phyloP scores from a whole-genome alignment of 2,329 filamentous ascomycete species.

The Diplodia scrobiculata region DNA sequence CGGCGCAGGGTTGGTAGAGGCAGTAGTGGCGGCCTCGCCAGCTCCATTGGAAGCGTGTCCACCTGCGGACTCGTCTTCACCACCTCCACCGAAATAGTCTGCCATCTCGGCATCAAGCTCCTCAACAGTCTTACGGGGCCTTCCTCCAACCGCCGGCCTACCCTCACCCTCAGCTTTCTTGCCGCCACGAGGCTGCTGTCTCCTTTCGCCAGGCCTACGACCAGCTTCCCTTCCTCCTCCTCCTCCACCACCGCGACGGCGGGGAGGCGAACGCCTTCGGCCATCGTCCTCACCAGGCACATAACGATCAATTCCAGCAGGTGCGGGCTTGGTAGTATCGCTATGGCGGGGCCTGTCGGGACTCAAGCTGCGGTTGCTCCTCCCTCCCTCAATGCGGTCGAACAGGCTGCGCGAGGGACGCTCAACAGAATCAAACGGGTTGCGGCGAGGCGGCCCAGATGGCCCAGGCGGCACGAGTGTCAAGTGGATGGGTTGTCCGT shows the following conservation, averaged over 20 bases:
- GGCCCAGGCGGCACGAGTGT: slow-evolving; percentile 57
- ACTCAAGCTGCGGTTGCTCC: slow-evolving; percentile 46
- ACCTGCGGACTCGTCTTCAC: neutral
- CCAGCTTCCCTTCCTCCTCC: slow-evolving; percentile 51
- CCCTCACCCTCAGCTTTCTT: slow-evolving; percentile 54
- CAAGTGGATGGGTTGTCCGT: slow-evolving; percentile 75
- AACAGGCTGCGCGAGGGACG: slow-evolving; percentile 64
- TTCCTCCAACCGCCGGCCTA: slow-evolving; percentile 42
- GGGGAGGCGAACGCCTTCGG: slow-evolving; percentile 59
- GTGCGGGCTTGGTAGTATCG: slow-evolving; percentile 57
- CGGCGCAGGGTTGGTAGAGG: neutral
- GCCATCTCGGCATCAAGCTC: slow-evolving; percentile 97
- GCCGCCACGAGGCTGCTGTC: slow-evolving; percentile 49
- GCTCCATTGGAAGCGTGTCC: slow-evolving; percentile 4
- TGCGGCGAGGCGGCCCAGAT: slow-evolving; percentile 40
- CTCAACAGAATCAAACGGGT: slow-evolving; percentile 55
- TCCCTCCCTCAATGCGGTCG: slow-evolving; percentile 57
- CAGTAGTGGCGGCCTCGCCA: neutral
- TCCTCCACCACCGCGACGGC: slow-evolving; percentile 49
- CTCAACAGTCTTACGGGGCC: slow-evolving; percentile 82
- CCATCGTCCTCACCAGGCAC: slow-evolving; percentile 62
- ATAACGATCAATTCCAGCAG: slow-evolving; percentile 76
- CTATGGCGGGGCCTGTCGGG: slow-evolving; percentile 51
- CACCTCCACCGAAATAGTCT: slow-evolving; percentile 70
- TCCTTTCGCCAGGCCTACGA: slow-evolving; percentile 50